Evolutionary conservation across 2,329 filamentous ascomycete species (phyloP).

Genomic region (Alternaria angustiovoidea): DNA sequence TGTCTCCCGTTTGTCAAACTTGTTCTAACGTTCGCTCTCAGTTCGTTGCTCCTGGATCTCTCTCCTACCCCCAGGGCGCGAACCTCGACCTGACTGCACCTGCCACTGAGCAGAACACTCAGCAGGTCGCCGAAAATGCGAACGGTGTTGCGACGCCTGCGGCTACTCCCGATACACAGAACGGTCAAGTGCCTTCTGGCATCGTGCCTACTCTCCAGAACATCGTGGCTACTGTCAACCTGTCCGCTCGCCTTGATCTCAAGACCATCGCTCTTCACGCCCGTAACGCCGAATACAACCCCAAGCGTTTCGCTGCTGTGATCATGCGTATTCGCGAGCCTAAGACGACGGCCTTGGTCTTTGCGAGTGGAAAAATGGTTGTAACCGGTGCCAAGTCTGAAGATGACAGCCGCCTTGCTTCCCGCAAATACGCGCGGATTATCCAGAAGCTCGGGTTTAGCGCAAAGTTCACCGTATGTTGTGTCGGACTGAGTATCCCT

Average conservation of each 20-base stretch:
- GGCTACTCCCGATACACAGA: constrained; percentile 82
- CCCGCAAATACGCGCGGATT: constrained; percentile 96
- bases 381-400: constrained; percentile 98
- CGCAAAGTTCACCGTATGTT: constrained; percentile 82
- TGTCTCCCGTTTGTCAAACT: constrained; percentile 20
- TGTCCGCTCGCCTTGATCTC: constrained; percentile 97
- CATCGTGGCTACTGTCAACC: constrained; percentile 98
- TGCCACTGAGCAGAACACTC: constrained; percentile 72
- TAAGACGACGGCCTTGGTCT: constrained; percentile 97
- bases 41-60: constrained; percentile 86
- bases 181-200: constrained; percentile 65
- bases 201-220: constrained; percentile 72
- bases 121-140: constrained; percentile 58
- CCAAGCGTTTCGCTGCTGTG: constrained; percentile 98
- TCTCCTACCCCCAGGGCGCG: constrained; percentile 85
- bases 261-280: constrained; percentile 99
- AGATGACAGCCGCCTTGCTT: constrained; percentile 96
- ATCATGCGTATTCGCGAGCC: constrained; percentile 99
- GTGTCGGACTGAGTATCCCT: constrained; percentile 21
- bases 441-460: constrained; percentile 99
- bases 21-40: constrained; percentile 37
- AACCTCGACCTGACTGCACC: constrained; percentile 83
- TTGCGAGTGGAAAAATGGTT: constrained; percentile 99
- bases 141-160: constrained; percentile 87
- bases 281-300: constrained; percentile 98